Percentiles rank a stretch among this genome's conserved stretches.
phyloP scores from a whole-genome alignment of 345 rosid species.

The Euclidium syriacum region DNA sequence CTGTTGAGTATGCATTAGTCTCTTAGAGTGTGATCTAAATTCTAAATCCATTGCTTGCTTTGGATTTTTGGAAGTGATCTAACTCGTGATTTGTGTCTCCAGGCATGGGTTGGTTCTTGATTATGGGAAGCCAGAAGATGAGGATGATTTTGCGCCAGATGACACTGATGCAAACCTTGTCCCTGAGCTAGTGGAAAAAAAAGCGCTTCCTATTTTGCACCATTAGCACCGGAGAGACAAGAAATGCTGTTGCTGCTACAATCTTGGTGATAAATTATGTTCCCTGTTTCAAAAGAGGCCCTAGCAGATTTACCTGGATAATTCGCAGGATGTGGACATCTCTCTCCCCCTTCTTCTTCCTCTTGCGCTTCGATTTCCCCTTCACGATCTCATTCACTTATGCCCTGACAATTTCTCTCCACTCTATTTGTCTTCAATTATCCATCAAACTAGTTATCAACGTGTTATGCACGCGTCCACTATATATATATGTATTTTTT shows the following conservation, averaged over 20 bases:
- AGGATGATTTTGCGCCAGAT: slow-evolving; percentile 47
- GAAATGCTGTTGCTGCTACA: slow-evolving; percentile 81
- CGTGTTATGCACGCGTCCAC: no score
- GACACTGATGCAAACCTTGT: slow-evolving; percentile 87
- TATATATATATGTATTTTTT: no score
- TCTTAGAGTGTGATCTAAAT: not conserved
- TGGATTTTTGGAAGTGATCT: slow-evolving; percentile 2
- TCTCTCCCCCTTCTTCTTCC: no score
- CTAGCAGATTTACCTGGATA: slow-evolving; percentile 53
- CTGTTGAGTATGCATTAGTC: not conserved
- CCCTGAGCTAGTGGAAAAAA: slow-evolving; percentile 83
- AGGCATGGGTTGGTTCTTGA: slow-evolving; percentile 81
- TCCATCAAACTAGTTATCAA: no score
- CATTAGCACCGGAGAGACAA: slow-evolving; percentile 75
- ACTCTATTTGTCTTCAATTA: no score
- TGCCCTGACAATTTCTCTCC: no score
- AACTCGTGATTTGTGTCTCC: slow-evolving; percentile 21
- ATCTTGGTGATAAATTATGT: slow-evolving; percentile 70
- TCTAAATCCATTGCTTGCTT: slow-evolving; percentile 1
- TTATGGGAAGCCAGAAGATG: slow-evolving; percentile 80
- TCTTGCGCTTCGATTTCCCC: no score
- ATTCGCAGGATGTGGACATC: no score
- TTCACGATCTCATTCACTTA: no score
- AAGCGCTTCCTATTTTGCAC: slow-evolving; percentile 77
- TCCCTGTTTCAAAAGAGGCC: slow-evolving; percentile 68